Percentiles rank a stretch among this genome's conserved stretches.
phyloP scores from a whole-genome alignment of 164 flowering plant genomes.

The Pachysandra terminalis region DNA sequence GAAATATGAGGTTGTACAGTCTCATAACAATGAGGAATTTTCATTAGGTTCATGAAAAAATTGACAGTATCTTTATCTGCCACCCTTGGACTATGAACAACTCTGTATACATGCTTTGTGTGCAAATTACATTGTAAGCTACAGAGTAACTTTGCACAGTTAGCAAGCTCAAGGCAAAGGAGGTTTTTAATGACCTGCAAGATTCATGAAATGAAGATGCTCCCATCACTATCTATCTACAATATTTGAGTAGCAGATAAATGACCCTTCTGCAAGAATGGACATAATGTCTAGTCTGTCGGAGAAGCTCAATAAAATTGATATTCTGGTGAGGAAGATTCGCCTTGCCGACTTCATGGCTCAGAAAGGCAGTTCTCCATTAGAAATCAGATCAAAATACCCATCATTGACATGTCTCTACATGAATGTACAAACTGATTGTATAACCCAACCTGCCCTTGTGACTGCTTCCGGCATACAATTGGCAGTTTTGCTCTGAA shows the following conservation, averaged over 20 bases:
- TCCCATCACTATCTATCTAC: slow-evolving; percentile 4
- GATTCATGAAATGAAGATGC: slow-evolving; percentile 1
- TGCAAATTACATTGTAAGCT: neutral
- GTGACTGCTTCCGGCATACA: slow-evolving; percentile 28
- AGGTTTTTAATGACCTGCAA: neutral
- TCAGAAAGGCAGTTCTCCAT: neutral
- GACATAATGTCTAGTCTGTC: too few species aligned
- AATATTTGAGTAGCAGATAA: neutral
- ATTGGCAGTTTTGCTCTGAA: slow-evolving; percentile 28
- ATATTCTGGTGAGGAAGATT: too few species aligned
- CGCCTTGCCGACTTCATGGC: neutral
- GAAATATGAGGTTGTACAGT: neutral
- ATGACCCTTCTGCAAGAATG: neutral
- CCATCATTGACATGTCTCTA: slow-evolving; percentile 7
- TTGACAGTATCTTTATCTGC: neutral
- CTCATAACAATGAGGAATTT: neutral
- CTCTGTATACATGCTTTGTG: slow-evolving; percentile 4
- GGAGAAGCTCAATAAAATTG: neutral
- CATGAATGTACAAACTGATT: slow-evolving; percentile 28
- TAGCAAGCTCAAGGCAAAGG: neutral
- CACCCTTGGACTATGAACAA: slow-evolving; percentile 6
- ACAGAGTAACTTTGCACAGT: slow-evolving; percentile 6
- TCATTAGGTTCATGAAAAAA: neutral
- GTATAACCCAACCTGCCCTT: slow-evolving; percentile 23
- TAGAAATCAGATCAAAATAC: slow-evolving; percentile 1